phyloP scores from a whole-genome alignment of 2,329 filamentous ascomycete genomes.

The Nigrospora osmanthi region DNA sequence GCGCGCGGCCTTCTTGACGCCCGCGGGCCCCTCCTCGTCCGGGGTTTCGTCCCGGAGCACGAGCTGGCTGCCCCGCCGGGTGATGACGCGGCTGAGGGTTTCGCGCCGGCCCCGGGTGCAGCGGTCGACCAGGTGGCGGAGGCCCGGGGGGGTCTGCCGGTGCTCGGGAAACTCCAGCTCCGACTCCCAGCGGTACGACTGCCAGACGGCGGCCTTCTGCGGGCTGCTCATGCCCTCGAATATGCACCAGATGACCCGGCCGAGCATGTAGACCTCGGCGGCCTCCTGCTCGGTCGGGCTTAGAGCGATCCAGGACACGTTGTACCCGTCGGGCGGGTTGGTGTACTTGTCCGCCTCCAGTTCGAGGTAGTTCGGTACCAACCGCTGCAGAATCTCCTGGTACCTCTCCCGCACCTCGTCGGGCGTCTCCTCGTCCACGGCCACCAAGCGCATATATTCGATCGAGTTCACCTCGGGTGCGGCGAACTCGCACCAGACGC shows the following conservation, averaged over 20 bases:
- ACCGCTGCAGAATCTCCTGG: conserved; percentile 26
- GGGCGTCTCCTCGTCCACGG: conserved; percentile 38
- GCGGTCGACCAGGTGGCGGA: conserved; percentile 39
- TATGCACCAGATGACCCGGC: conserved; percentile 53
- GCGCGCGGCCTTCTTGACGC: conserved; percentile 24
- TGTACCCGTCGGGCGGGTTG: conserved; percentile 43
- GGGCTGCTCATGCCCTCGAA: conserved; percentile 54
- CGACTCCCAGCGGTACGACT: conserved; percentile 50
- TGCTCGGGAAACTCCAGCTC: conserved; percentile 49
- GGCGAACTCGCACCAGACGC: conserved; percentile 55
- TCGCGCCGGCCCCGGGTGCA: conserved; percentile 42
- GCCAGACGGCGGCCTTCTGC: conserved; percentile 48
- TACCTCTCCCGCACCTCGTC: conserved; percentile 31
- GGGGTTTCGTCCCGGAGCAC: conserved; percentile 29
- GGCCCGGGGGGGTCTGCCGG: conserved; percentile 32
- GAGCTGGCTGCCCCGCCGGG: conserved; percentile 36
- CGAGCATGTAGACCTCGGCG: conserved; percentile 56
- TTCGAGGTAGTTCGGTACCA: conserved; percentile 39
- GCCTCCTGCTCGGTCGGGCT: conserved; percentile 43
- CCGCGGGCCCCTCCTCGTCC: conserved; percentile 23
- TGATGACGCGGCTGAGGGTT: conserved; percentile 35
- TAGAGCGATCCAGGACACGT: conserved; percentile 49
- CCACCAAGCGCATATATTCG: conserved; percentile 48
- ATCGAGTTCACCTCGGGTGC: conserved; percentile 53
- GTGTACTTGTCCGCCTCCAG: conserved; percentile 34